These are phyloP conservation scores for Rubroboletus satanas DNA, from an alignment of 768 basidiomycete genomes.

Conservation along the genomic window DNA sequence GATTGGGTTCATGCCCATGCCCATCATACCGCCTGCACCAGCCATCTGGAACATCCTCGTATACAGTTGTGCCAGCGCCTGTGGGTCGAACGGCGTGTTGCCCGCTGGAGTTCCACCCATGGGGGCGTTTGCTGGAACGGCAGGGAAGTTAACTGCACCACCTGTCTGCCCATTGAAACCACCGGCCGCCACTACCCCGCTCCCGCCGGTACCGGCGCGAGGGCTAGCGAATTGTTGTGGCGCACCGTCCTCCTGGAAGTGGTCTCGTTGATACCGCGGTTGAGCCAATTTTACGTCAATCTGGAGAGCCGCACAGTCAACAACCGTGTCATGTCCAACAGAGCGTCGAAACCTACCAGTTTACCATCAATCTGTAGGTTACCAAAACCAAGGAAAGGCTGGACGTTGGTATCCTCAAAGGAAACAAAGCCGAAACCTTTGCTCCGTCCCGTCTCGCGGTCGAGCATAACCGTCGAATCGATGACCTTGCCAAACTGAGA, in stretches of 20 bases:
- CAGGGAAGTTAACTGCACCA: conserved; percentile 34
- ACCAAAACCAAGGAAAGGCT: conserved; percentile 82
- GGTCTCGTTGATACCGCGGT: conserved; percentile 78
- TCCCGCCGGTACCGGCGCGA: conserved; percentile 6
- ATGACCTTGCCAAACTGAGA: conserved; percentile 93
- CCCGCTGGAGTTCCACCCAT: conserved; percentile 34
- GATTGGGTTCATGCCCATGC: conserved; percentile 40
- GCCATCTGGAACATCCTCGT: conserved; percentile 93
- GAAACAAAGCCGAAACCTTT: conserved; percentile 99
- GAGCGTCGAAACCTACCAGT: conserved; percentile 54
- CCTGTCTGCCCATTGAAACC: conserved; percentile 35
- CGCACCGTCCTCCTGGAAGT: conserved; percentile 45
- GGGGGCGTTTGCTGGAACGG: conserved; percentile 20
- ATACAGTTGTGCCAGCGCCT: conserved; percentile 88
- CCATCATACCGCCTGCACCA: conserved; percentile 46
- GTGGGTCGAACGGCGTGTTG: conserved; percentile 81
- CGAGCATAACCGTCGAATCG: conserved; percentile 98
- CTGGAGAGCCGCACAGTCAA: conserved; percentile 37
- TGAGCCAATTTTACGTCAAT: conserved; percentile 98
- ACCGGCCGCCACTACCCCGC: conserved; percentile 11
- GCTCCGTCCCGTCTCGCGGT: conserved; percentile 89
- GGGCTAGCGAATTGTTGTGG: conserved; percentile 19
- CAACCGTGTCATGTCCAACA: not conserved
- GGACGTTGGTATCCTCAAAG: conserved; percentile 88
- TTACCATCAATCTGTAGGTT: conserved; percentile 94